Evolutionary conservation across 495 filamentous ascomycete species (phyloP).

Genomic region (Talaromyces adpressus): DNA sequence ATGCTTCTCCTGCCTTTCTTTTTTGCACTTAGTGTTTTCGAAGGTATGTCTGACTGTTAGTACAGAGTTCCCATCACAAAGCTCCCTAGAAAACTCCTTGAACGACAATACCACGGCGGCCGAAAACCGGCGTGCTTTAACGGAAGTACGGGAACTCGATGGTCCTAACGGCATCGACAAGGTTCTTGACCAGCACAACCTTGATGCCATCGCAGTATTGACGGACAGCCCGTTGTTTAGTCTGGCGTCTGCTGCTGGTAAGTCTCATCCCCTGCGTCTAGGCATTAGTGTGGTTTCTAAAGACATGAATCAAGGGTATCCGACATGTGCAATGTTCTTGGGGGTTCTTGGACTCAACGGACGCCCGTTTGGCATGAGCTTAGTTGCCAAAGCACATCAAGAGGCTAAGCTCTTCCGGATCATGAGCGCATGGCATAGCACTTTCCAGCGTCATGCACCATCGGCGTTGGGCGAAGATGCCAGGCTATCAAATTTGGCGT

Average conservation of each 20-base stretch:
- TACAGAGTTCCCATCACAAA: background rate
- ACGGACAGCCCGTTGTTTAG: background rate
- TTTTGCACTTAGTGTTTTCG: background rate
- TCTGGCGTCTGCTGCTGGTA: background rate
- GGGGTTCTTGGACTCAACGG: background rate
- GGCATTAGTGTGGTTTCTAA: background rate
- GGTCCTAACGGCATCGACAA: background rate
- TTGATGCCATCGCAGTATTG: background rate
- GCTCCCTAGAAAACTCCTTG: background rate
- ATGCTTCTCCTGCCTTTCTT: background rate
- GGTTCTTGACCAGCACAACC: background rate
- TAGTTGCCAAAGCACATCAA: background rate
- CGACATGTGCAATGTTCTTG: background rate
- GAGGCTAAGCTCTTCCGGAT: background rate
- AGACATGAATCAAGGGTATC: background rate
- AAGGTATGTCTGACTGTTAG: background rate
- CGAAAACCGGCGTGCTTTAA: background rate
- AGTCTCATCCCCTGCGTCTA: background rate
- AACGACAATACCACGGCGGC: background rate
- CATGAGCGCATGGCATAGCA: background rate
- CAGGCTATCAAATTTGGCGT: background rate
- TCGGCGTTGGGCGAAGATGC: background rate
- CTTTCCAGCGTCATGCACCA: background rate
- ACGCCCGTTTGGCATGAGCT: background rate
- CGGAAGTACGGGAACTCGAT: background rate